Base-by-base conservation (phyloP, 1,284 basidiomycete species). In the Puccinia hordei region DNA sequence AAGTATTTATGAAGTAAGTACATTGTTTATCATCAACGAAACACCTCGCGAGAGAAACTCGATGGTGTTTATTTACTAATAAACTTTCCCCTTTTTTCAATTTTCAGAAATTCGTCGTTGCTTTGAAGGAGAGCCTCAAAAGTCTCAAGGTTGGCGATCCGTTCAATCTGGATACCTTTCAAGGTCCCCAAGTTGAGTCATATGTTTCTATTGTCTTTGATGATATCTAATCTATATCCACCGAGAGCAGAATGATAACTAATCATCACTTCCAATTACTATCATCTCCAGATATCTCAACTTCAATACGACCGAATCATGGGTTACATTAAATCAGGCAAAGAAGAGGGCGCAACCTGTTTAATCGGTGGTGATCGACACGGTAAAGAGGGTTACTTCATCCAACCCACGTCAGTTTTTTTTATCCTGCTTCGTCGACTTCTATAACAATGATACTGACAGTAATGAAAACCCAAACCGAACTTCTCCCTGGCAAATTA, bases 241-340 rank as follows among this genome's bases (percentile, higher is more conserved):
- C 33, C 1, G 12, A 13, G 15, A 22, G 4, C 0, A 63, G 33
- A 61, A 15, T 38, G 33, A 33, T 38, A 22, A 63, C 61, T 63
- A 33, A 59, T 59, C 27, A 17, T 30, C 17, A 10, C 13, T 17
- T 33, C 57, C 17, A 59, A 59, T 49, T 49, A 49, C 33, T 53
- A 35, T 22, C 22, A 17, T 1, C 10, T 12, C 10, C 71, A 53
- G 63, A 81, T 84, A 66, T 83, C 82, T 41, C 82, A 84, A 73
- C 82, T 83, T 33, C 95, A 98, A 86, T 93, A 92, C 83, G 93
- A 98, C 86, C 92, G 93, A 82, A 92, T 95, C 87, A 92, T 95
- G 92, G 88, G 87, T 69, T 95, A 93, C 89, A 95, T 98, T 86
- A 86, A 94, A 81, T 90, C 90, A 22, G 95, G 95, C 35, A 93